A percentile compares a stretch with the other conserved stretches of the same genome.
phyloP scores from a whole-genome alignment of 129 eudicot genomes.

The Arctium lappa region DNA sequence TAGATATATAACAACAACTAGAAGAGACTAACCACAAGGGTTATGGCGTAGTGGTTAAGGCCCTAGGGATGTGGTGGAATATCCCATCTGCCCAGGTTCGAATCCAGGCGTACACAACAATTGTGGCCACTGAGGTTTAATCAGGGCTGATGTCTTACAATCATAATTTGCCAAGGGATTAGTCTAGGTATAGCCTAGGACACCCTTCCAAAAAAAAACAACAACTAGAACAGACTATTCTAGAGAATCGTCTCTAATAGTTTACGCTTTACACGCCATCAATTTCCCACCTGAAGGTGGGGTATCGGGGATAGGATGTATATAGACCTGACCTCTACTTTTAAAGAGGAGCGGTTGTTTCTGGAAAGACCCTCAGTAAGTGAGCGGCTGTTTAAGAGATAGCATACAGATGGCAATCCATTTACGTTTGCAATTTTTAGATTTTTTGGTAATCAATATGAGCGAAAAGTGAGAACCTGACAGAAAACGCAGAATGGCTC shows the following conservation, averaged over 20 bases:
- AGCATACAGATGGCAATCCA: background rate
- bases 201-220: background rate
- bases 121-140: too few relatives aligned
- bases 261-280: background rate
- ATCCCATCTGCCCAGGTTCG: too few relatives aligned
- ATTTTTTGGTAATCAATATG: background rate
- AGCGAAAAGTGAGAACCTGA: conserved; percentile 50
- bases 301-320: background rate
- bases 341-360: background rate
- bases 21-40: background rate
- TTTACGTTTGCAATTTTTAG: background rate
- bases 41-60: too few relatives aligned
- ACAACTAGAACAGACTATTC: background rate
- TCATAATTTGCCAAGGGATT: too few relatives aligned
- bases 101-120: too few relatives aligned
- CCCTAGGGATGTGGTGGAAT: too few relatives aligned
- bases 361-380: background rate
- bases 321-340: background rate
- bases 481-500: conserved; percentile 84
- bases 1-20: background rate
- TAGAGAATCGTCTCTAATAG: background rate
- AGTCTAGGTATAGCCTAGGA: too few relatives aligned
- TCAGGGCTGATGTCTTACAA: too few relatives aligned
- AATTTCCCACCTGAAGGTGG: background rate
- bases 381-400: background rate